phyloP scores from a whole-genome alignment of 192 early-diverging fungal genomes.

The Coemansia sp. region DNA sequence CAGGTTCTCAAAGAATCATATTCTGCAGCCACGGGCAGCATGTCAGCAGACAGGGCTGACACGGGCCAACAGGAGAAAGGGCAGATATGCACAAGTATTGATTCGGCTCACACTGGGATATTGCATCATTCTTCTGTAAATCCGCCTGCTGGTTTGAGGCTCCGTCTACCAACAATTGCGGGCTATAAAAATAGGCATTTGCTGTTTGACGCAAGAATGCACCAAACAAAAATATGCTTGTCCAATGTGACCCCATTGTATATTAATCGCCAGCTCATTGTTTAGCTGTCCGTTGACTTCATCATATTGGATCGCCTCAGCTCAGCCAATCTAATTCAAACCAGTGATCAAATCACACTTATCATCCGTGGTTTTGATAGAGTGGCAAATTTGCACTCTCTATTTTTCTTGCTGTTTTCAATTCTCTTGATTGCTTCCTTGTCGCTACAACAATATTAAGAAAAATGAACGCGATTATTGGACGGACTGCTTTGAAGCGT shows the following conservation, averaged over 20 bases:
- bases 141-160: neutral
- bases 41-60: no score
- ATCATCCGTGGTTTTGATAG: neutral
- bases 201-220: neutral
- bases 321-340: neutral
- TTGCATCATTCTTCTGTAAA: neutral
- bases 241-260: neutral
- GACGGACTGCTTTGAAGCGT: constrained; percentile 40
- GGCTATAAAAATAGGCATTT: neutral
- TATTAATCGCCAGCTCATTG: neutral
- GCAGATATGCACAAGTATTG: neutral
- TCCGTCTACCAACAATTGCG: neutral
- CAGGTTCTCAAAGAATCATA: neutral
- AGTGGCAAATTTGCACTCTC: neutral
- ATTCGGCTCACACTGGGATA: neutral
- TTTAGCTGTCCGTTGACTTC: no score
- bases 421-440: neutral
- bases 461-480: constrained; percentile 46
- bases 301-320: no score
- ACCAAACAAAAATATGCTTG: neutral
- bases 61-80: no score
- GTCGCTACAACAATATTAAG: neutral
- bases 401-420: neutral
- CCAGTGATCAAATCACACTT: constrained; percentile 6
- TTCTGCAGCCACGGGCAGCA: neutral